Evolutionary conservation across 2,329 filamentous ascomycete species (phyloP), one percentile per base, ranked within the genome.

Genomic region (Cladorrhinum sp.): DNA sequence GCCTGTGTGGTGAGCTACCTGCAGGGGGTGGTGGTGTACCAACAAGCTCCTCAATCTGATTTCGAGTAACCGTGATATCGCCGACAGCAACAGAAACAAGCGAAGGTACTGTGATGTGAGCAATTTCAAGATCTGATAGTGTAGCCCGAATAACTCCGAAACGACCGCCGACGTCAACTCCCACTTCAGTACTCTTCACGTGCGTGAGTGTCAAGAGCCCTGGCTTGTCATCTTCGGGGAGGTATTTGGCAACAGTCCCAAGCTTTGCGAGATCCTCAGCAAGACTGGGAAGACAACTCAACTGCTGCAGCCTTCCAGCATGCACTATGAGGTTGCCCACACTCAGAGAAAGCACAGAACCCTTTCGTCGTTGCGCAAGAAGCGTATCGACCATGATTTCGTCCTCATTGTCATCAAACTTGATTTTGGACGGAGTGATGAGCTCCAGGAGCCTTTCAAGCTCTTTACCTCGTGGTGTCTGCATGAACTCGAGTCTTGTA

Each of bases 381-480:
- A 99, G 80, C 0, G 92, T 97, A 68, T 98, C 94, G 21, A 99
- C 85, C 80, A 99, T 87, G 62, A 99, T 96, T 69, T 98, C 94
- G 68, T 97, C 92, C 62, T 96, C 90, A 52, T 87, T 86, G 63
- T 94, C 88, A 65, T 87, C 82, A 68, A 95, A 97, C 65, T 93
- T 92, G 73, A 95, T 87, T 65, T 92, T 95, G 0, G 93, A 96
- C 0, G 95, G 96, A 6, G 90, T 96, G 59, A 99, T 90, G 56
- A 99, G 81, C 57, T 90, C 88, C 0, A 99, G 78, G 1, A 99
- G 81, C 33, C 88, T 85, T 69, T 93, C 89, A 0, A 99, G 80
- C 72, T 99, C 95, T 18, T 82, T 79, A 66, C 96, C 88, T 63
- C 88, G 88, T 0, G 95, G 94, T 0, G 83, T 76, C 63, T 83